Conservation (phyloP, 2,329 filamentous ascomycete species). For the Furcasterigmium furcatum region DNA sequence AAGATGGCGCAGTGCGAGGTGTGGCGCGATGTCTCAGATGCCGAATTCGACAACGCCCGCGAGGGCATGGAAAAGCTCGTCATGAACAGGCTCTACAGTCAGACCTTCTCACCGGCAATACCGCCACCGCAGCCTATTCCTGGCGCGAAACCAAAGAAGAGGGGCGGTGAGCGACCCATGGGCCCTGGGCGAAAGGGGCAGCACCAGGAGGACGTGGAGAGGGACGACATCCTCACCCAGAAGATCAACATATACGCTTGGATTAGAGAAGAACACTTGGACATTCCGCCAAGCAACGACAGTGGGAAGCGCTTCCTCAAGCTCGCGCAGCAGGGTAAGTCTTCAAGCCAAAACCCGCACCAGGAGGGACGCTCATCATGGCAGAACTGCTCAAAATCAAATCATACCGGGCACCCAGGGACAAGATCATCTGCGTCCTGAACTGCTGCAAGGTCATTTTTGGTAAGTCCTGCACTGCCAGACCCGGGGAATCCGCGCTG, state of each 20-base stretch:
- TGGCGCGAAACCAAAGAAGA: conserved; percentile 64
- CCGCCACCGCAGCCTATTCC: conserved; percentile 72
- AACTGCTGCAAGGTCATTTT: conserved; percentile 99
- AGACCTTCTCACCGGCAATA: conserved; percentile 95
- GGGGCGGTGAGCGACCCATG: conserved; percentile 64
- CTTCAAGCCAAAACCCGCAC: background rate
- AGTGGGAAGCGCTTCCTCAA: conserved; percentile 85
- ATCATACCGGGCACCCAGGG: conserved; percentile 90
- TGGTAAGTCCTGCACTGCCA: conserved; percentile 47
- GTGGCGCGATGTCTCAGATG: conserved; percentile 92
- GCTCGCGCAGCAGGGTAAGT: conserved; percentile 78
- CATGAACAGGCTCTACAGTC: conserved; percentile 94
- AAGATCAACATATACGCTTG: conserved; percentile 97
- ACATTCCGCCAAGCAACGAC: conserved; percentile 81
- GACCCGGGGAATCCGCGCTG: background rate
- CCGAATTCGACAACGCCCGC: conserved; percentile 95
- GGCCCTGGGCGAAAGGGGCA: conserved; percentile 87
- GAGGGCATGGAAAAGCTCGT: conserved; percentile 99
- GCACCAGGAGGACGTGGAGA: conserved; percentile 96
- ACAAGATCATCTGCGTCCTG: conserved; percentile 97
- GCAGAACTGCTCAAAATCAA: conserved; percentile 92
- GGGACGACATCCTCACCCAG: conserved; percentile 92
- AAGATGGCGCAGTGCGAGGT: conserved; percentile 98
- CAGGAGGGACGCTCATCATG: conserved; percentile 20
- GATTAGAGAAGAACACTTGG: conserved; percentile 89